Conservation (phyloP, 331 rosid genomes). For the Malus hybrid region DNA sequence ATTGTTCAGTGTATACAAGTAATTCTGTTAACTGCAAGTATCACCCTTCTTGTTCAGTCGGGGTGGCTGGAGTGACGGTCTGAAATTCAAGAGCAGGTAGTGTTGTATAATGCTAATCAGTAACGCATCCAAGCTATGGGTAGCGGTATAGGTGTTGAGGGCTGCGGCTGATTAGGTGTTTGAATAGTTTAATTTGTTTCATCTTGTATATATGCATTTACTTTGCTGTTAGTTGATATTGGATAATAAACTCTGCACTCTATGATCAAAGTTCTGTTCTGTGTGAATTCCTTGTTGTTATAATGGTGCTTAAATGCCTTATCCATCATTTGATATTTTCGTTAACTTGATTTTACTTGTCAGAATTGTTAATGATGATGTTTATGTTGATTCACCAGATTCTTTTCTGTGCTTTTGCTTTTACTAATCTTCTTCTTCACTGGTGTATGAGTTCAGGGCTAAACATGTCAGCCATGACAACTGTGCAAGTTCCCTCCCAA, state of each 20-base stretch:
- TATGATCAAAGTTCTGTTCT: neutral
- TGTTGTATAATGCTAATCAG: neutral
- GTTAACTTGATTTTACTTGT: neutral
- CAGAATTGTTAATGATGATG: neutral
- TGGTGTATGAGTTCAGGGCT: conserved; percentile 23
- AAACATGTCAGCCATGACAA: conserved; percentile 41
- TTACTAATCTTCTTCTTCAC: neutral
- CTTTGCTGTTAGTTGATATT: neutral
- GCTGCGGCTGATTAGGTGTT: neutral
- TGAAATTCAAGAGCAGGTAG: neutral
- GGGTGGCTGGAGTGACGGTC: neutral
- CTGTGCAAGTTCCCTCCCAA: conserved; percentile 34
- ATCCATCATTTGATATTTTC: neutral
- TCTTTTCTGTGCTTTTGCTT: neutral
- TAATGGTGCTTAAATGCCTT: neutral
- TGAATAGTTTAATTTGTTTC: neutral
- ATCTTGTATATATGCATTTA: neutral
- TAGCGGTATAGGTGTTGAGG: neutral
- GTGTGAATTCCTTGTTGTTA: neutral
- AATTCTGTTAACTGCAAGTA: neutral
- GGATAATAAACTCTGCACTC: neutral
- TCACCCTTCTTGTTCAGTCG: neutral
- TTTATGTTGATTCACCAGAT: neutral
- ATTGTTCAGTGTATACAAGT: conserved; percentile 17
- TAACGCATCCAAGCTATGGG: neutral